phyloP scores from a whole-genome alignment of 345 rosid species.

The Citrus sp. region DNA sequence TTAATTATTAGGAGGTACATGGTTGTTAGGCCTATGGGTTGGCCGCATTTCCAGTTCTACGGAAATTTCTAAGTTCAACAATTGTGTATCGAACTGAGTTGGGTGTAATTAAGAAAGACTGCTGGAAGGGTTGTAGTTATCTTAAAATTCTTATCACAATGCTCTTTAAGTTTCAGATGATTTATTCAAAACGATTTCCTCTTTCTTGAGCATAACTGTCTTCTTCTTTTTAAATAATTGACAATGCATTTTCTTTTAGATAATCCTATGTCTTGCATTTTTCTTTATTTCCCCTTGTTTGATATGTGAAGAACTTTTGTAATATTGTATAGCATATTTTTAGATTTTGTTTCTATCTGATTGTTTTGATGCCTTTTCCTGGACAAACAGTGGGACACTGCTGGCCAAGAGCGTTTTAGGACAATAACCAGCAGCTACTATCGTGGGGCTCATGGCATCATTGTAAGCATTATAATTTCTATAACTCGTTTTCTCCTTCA shows the following conservation, averaged over 20 bases:
- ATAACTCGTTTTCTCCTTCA: neutral
- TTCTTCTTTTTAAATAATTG: neutral
- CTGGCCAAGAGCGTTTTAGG: conserved; percentile 81
- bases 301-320: neutral
- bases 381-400: conserved; percentile 68
- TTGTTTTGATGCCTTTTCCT: conserved; percentile 11
- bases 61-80: neutral
- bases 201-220: neutral
- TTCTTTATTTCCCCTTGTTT: neutral
- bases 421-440: conserved; percentile 85
- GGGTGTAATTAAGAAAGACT: neutral
- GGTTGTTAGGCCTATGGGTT: neutral
- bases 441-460: conserved; percentile 80
- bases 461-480: conserved; percentile 32
- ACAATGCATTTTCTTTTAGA: neutral
- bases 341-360: neutral
- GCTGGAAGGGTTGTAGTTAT: neutral
- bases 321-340: neutral
- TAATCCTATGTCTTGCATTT: neutral
- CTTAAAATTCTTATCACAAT: neutral
- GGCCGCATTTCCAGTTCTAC: neutral
- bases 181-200: neutral
- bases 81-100: neutral
- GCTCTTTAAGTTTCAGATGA: neutral
- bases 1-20: neutral